phyloP scores from a whole-genome alignment of 2,329 filamentous ascomycete genomes.

The Macrophomina phaseolina region DNA sequence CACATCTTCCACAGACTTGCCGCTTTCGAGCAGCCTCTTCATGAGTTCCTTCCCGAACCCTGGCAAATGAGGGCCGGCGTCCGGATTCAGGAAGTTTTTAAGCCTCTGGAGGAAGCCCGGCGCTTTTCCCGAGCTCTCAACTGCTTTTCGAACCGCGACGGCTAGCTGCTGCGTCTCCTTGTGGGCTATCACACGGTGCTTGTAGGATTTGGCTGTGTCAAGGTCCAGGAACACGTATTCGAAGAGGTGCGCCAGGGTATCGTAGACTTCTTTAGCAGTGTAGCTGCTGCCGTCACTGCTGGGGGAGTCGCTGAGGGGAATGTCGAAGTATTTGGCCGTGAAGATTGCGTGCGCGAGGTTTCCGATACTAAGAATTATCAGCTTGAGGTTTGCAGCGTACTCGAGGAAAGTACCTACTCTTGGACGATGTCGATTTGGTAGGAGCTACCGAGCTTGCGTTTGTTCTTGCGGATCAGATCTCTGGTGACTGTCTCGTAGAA shows the following conservation, averaged over 20 bases:
- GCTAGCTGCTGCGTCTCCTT: constrained; percentile 20
- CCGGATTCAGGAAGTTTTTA: constrained; percentile 21
- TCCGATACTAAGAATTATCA: constrained; percentile 30
- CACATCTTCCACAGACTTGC: constrained; percentile 29
- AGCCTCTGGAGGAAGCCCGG: constrained; percentile 12
- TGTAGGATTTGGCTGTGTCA: constrained; percentile 35
- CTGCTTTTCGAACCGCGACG: constrained; percentile 16
- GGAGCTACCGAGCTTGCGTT: constrained; percentile 37
- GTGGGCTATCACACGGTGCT: constrained; percentile 26
- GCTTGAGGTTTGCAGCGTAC: background rate
- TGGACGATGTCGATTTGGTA: constrained; percentile 41
- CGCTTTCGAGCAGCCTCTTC: constrained; percentile 26
- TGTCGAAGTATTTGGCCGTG: constrained; percentile 36
- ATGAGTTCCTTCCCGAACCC: constrained; percentile 21
- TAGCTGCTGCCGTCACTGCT: constrained; percentile 33
- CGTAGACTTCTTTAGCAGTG: constrained; percentile 35
- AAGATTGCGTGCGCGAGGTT: constrained; percentile 40
- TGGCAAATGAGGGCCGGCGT: constrained; percentile 8
- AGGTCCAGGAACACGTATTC: constrained; percentile 39
- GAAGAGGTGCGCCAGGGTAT: constrained; percentile 36
- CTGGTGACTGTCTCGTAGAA: constrained; percentile 35
- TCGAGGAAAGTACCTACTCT: constrained; percentile 17
- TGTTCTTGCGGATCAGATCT: constrained; percentile 38
- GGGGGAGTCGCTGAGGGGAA: constrained; percentile 34
- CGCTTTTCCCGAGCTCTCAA: constrained; percentile 5